Evolutionary conservation across 176 grass and related monocot genomes (phyloP).

Genomic region (Zoysia japonica): DNA sequence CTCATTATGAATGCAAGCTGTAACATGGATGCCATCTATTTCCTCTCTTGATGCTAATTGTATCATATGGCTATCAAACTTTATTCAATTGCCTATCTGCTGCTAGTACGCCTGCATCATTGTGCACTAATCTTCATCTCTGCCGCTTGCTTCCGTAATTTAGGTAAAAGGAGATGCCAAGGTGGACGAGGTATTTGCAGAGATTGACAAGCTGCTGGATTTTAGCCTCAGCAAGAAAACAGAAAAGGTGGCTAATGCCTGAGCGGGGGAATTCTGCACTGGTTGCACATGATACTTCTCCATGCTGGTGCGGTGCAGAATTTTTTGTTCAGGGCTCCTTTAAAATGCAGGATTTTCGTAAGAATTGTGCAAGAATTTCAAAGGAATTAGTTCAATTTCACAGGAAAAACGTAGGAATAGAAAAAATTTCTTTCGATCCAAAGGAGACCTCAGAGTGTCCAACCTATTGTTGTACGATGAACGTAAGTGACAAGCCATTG

Average conservation of each 20-base stretch:
- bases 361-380: no score
- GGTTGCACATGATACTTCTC: background rate
- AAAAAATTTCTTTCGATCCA: no score
- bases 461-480: no score
- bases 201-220: constrained; percentile 62
- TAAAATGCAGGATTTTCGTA: no score
- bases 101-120: background rate
- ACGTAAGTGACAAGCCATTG: no score
- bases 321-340: no score
- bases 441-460: no score
- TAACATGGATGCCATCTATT: background rate
- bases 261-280: background rate
- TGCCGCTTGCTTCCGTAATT: constrained; percentile 18
- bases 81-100: constrained; percentile 7
- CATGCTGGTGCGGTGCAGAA: no score
- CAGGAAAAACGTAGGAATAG: no score
- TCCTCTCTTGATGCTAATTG: background rate
- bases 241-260: constrained; percentile 26
- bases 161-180: constrained; percentile 60
- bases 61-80: background rate
- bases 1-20: background rate
- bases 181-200: constrained; percentile 67
- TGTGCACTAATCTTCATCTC: background rate
- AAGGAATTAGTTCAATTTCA: no score
- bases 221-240: constrained; percentile 63